phyloP scores from a whole-genome alignment of 176 grass and related monocot species.

The Carex kokanica region DNA sequence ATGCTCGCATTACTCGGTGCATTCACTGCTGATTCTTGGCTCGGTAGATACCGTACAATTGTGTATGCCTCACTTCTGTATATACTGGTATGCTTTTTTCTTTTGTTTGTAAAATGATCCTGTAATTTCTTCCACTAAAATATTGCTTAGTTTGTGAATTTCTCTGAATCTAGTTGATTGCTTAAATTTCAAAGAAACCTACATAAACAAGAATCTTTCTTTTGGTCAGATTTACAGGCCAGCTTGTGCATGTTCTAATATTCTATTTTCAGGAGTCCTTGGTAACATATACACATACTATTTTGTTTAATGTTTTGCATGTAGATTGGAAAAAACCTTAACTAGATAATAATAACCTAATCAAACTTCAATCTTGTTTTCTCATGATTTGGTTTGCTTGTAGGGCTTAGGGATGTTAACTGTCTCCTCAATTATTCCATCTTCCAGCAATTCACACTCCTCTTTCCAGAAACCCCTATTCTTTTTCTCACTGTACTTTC shows the following conservation, averaged over 20 bases:
- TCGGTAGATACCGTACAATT: slow-evolving; percentile 32
- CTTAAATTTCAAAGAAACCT: too few species aligned
- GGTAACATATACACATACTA: too few species aligned
- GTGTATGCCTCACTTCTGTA: slow-evolving; percentile 24
- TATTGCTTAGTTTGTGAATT: not conserved
- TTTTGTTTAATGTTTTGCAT: too few species aligned
- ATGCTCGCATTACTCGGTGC: slow-evolving; percentile 37
- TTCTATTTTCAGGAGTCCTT: too few species aligned
- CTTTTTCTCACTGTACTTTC: slow-evolving; percentile 67
- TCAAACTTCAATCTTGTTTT: too few species aligned
- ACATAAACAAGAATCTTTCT: too few species aligned
- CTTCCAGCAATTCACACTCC: slow-evolving; percentile 25
- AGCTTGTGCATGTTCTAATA: too few species aligned
- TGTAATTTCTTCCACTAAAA: not conserved
- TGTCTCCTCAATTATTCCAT: slow-evolving; percentile 44
- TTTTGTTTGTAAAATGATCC: not conserved
- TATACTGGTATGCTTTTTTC: slow-evolving; percentile 20
- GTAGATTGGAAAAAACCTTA: too few species aligned
- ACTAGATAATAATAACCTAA: too few species aligned
- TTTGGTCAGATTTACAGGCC: too few species aligned
- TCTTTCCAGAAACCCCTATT: slow-evolving; percentile 42
- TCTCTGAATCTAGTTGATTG: not conserved
- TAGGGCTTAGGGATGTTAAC: slow-evolving; percentile 83
- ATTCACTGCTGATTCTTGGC: slow-evolving; percentile 32
- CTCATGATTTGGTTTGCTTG: not conserved